A percentile compares a stretch with the other conserved stretches of the same genome.
Evolutionary conservation across 1,139 yeast species (phyloP).

Genomic region (Candida sanyaensis): DNA sequence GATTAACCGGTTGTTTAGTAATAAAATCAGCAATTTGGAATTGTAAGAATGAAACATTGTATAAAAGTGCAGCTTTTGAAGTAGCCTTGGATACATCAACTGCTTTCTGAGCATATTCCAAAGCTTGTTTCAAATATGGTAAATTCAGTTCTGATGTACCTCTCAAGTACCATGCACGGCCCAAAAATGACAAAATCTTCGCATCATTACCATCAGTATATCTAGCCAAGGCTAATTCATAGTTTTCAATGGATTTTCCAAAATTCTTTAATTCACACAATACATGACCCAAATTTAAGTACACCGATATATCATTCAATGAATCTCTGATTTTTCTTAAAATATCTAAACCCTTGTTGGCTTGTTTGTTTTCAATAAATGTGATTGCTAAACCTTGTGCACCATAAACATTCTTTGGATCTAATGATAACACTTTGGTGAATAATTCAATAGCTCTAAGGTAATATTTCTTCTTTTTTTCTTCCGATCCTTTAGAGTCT

Average conservation of each 20-base stretch:
- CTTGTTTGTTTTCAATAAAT: slow-evolving; percentile 83
- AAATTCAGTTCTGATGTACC: slow-evolving; percentile 71
- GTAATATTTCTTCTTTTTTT: slow-evolving; percentile 75
- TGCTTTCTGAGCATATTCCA: slow-evolving; percentile 65
- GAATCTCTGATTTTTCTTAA: slow-evolving; percentile 91
- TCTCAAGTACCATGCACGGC: slow-evolving; percentile 88
- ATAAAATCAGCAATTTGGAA: slow-evolving; percentile 86
- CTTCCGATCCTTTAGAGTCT: slow-evolving; percentile 61
- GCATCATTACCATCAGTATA: slow-evolving; percentile 66
- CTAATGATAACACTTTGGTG: slow-evolving; percentile 84
- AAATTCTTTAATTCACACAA: slow-evolving; percentile 79
- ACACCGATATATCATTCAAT: slow-evolving; percentile 78
- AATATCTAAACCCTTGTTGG: slow-evolving; percentile 77
- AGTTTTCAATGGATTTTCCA: slow-evolving; percentile 84
- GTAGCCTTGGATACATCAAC: slow-evolving; percentile 45
- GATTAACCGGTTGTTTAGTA: slow-evolving; percentile 60
- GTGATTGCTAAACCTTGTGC: slow-evolving; percentile 97
- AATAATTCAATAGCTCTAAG: slow-evolving; percentile 87
- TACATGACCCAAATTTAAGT: slow-evolving; percentile 87
- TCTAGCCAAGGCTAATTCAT: slow-evolving; percentile 74
- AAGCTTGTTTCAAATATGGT: slow-evolving; percentile 58
- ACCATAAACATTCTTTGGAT: slow-evolving; percentile 86
- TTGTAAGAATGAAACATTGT: slow-evolving; percentile 82
- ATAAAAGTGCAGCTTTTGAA: slow-evolving; percentile 45
- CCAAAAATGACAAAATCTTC: slow-evolving; percentile 69